Evolutionary conservation across 768 basidiomycete genomes (phyloP).

Genomic region (Serendipita indica): DNA sequence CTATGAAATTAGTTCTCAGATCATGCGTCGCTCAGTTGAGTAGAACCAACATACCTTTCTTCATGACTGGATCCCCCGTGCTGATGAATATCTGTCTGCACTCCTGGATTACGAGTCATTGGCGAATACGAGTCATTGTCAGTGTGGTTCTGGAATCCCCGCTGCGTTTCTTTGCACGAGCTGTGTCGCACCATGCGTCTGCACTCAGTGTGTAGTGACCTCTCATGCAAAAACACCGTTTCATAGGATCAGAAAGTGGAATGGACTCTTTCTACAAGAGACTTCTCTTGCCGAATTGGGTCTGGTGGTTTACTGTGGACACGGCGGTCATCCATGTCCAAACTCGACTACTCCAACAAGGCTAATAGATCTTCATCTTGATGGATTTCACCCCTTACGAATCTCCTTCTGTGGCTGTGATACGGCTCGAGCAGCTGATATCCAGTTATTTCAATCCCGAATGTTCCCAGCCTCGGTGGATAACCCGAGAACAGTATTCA

Average conservation of each 20-base stretch:
- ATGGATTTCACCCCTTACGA: neutral
- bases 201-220: neutral
- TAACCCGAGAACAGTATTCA: neutral
- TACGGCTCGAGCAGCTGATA: neutral
- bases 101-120: neutral
- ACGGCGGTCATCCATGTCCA: neutral
- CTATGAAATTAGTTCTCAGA: too few species aligned
- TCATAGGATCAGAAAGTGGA: conserved; percentile 4
- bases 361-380: neutral
- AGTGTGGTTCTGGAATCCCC: neutral
- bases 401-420: neutral
- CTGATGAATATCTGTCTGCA: neutral
- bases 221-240: neutral
- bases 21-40: too few species aligned
- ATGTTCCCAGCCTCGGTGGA: neutral
- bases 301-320: neutral
- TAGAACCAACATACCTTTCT: conserved; percentile 5
- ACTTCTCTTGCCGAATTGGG: neutral
- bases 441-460: neutral
- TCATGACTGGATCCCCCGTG: neutral
- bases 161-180: neutral
- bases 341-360: neutral
- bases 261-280: neutral
- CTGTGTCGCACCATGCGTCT: neutral
- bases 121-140: neutral